phyloP scores from a whole-genome alignment of 2,329 filamentous ascomycete genomes.

The Alternaria panax region DNA sequence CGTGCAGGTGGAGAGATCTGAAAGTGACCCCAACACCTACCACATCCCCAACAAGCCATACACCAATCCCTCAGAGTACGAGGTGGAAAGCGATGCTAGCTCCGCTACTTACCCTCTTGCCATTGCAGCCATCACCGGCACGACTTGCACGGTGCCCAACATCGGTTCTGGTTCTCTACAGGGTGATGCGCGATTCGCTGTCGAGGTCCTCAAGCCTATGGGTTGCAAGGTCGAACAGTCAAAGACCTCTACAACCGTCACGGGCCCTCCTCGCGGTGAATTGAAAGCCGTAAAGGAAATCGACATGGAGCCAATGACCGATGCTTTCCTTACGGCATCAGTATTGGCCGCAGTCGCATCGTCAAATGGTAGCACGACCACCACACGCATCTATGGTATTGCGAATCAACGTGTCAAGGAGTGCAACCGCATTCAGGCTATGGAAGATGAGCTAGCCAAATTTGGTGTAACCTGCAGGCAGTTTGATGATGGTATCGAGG shows the following conservation, averaged over 20 bases:
- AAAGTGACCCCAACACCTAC: slow-evolving; percentile 86
- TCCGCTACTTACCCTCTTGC: slow-evolving; percentile 96
- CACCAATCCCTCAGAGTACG: slow-evolving; percentile 82
- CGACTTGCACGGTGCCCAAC: slow-evolving; percentile 93
- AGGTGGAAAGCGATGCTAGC: slow-evolving; percentile 95
- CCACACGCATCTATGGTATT: slow-evolving; percentile 89
- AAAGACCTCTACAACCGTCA: slow-evolving; percentile 86
- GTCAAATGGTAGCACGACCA: slow-evolving; percentile 66
- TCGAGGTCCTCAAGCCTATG: slow-evolving; percentile 91
- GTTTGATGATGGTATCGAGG: slow-evolving; percentile 91
- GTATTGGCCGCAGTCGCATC: slow-evolving; percentile 89
- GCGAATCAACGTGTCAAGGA: slow-evolving; percentile 98
- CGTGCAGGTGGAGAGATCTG: slow-evolving; percentile 77
- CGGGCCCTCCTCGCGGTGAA: slow-evolving; percentile 77
- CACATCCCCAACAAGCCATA: slow-evolving; percentile 88
- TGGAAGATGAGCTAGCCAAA: slow-evolving; percentile 93
- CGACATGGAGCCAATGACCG: slow-evolving; percentile 99
- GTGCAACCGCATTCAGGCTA: slow-evolving; percentile 93
- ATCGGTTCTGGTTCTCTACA: slow-evolving; percentile 92
- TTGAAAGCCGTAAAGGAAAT: slow-evolving; percentile 80
- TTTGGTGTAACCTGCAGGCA: slow-evolving; percentile 88
- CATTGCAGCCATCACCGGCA: slow-evolving; percentile 93
- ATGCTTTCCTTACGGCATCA: slow-evolving; percentile 94
- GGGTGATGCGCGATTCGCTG: slow-evolving; percentile 91
- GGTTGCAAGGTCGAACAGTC: slow-evolving; percentile 90